phyloP scores from a whole-genome alignment of 345 rosid species.

The Odontarrhena argentea region DNA sequence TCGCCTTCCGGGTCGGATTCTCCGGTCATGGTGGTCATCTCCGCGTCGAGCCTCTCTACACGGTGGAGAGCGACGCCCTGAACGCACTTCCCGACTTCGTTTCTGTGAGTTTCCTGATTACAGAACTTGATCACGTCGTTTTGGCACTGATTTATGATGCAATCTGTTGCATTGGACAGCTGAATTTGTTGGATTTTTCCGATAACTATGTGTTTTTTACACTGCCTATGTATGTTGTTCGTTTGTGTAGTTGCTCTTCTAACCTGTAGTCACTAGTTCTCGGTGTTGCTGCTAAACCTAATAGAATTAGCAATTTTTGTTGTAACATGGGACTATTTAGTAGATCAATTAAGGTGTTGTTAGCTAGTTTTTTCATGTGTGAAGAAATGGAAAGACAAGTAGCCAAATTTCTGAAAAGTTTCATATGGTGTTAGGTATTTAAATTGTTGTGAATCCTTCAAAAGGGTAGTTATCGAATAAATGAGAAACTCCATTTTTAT shows the following conservation, averaged over 20 bases:
- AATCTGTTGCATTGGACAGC: slow-evolving; percentile 5
- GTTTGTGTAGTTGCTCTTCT: slow-evolving; percentile 14
- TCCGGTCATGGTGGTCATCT: slow-evolving; percentile 93
- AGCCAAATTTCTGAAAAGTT: slow-evolving; percentile 2
- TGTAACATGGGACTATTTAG: not conserved
- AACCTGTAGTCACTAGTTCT: slow-evolving; percentile 1
- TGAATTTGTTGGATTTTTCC: not conserved
- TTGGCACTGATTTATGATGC: not conserved
- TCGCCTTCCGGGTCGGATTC: slow-evolving; percentile 82
- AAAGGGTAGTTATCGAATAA: not conserved
- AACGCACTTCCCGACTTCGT: slow-evolving; percentile 81
- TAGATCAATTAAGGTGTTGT: not conserved
- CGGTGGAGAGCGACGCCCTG: slow-evolving; percentile 66
- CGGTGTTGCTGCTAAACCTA: not conserved
- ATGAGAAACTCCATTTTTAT: not conserved
- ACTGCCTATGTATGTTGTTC: not conserved
- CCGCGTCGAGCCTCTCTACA: slow-evolving; percentile 79
- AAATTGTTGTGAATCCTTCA: not conserved
- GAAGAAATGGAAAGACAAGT: slow-evolving; percentile 21
- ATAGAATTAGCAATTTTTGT: not conserved
- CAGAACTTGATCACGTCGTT: slow-evolving; percentile 14
- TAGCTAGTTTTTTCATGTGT: slow-evolving; percentile 9
- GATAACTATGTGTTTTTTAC: not conserved
- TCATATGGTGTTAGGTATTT: not conserved
- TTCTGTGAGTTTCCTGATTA: slow-evolving; percentile 52